Evolutionary conservation across 164 flowering plant species (phyloP), one percentile per base, ranked within the genome.

Genomic region (Tinospora cordifolia): DNA sequence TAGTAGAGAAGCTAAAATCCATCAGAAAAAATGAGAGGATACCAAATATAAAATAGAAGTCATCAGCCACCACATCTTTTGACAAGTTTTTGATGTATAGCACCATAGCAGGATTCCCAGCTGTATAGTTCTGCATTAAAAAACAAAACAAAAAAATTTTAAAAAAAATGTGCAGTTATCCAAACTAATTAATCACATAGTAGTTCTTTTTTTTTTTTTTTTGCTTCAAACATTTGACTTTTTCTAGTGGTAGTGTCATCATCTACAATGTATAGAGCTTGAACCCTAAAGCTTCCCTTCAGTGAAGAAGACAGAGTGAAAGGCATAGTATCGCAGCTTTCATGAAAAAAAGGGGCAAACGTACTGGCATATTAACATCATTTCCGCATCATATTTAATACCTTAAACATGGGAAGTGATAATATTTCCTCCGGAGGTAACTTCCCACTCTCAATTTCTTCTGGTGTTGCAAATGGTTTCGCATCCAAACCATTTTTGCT

Each of bases 361-460:
- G 8, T 2, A 19, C 59, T 0, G 3, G 24, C 21, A 51, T 17
- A 51, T 15, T 51, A n/a, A 51, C 59, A 51, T 51, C 19, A 47
- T 47, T 17, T n/a, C 19, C 19, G 59, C 21, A 51, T 51, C 59
- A 6, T 15, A 15, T 49, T 47, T 63, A 8, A 38, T 81, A 93
- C 99, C 99, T 95, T 95, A 72, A 92, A 95, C 95, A 84, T 90
- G 34, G 98, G 98, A 77, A 92, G 96, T 40, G 99, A 92, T 62
- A 95, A 75, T 67, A 92, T 86, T 72, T 95, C 98, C 81, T 92
- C 98, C 3, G 93, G 92, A 69, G 96, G 94, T 83, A 95, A 80
- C 84, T 84, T 90, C 66, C 92, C 92, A 40, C 74, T 79, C 70
- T 88, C 83, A 71, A 92, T 74, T 68, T 92, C 96, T 77, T 90